Base-by-base conservation (phyloP, 2,329 filamentous ascomycete genomes). In the Clarireedia sp. region DNA sequence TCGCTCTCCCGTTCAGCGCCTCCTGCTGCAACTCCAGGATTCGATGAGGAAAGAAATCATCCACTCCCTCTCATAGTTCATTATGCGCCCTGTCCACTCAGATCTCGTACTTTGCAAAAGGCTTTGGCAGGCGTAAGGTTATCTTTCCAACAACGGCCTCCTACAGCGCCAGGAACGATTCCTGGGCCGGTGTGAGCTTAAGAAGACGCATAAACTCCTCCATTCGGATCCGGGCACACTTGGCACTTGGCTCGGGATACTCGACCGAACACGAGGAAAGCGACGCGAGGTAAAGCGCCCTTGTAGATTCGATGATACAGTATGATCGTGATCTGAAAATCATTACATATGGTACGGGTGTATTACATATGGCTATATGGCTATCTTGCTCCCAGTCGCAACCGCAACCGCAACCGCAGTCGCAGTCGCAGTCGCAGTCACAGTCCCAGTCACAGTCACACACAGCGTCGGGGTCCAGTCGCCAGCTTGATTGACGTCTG, bases 21-120 rank as follows among this genome's bases (percentile, higher is more conserved):
- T 43, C n/a, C 52, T 24, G 21, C 40, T 54, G 37, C 45, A 37
- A 54, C 52, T 43, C 46, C 6, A 49, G 19, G 17, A 21, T 36
- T 44, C 8, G n/a, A 49, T 43, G 24, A 49, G 51, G 45, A 43
- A 54, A 48, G 40, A 54, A 53, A 54, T 49, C 45, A 29, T 14
- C 51, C 45, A 41, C 23, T 24, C 24, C 43, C 51, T 41, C 17
- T 19, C 19, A 3, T 23, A 14, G 10, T 24, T 48, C 21, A 40
- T 48, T 48, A 54, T 24, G 41, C 52, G 52, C 23, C 23, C 37
- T 41, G 24, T 21, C 45, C 52, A 54, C 45, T 54, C 52, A 49
- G 24, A 29, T 37, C 37, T 49, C 37, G 40, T 24, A 10, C 19
- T 45, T 45, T 23, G 12, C 21, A 23, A 14, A 45, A 45, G 41